phyloP scores from a whole-genome alignment of 108 stramenopile species.

The Ochromonas danica region DNA sequence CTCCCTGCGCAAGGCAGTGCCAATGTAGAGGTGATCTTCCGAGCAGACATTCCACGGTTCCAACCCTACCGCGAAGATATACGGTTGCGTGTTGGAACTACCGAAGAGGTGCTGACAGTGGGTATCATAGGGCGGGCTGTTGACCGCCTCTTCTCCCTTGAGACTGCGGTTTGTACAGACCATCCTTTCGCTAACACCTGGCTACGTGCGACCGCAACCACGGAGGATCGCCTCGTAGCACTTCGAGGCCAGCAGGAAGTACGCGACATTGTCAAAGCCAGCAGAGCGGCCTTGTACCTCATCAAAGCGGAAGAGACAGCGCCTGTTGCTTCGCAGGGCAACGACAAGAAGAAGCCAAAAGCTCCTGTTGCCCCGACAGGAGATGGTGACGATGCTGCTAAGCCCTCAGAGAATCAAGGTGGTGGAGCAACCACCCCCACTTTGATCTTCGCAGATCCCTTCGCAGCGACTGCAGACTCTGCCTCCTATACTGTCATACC shows the following conservation, averaged over 20 bases:
- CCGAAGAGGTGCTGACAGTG: constrained; percentile 1
- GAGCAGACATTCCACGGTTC: background rate
- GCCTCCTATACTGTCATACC: background rate
- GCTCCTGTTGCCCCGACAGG: background rate
- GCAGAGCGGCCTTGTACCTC: background rate
- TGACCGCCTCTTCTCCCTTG: background rate
- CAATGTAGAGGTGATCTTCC: constrained; percentile 25
- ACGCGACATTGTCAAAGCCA: background rate
- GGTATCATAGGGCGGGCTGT: background rate
- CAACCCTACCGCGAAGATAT: constrained; percentile 18
- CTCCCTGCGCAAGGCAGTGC: background rate
- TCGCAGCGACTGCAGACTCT: background rate
- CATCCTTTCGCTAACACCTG: background rate
- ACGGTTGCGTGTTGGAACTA: background rate
- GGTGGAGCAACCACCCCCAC: too few relatives aligned
- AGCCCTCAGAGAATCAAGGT: background rate
- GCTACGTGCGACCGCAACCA: background rate
- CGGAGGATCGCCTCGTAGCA: background rate
- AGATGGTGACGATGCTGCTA: background rate
- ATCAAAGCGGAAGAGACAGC: background rate
- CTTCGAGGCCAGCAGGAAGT: too few relatives aligned
- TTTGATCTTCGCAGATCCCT: background rate
- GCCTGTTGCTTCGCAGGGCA: background rate
- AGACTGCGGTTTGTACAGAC: background rate
- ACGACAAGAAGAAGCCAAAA: background rate